Percentiles rank a stretch among this genome's conserved stretches.
Conservation (phyloP, 2,329 filamentous ascomycete species). For the Fusarium tjaetaba region DNA sequence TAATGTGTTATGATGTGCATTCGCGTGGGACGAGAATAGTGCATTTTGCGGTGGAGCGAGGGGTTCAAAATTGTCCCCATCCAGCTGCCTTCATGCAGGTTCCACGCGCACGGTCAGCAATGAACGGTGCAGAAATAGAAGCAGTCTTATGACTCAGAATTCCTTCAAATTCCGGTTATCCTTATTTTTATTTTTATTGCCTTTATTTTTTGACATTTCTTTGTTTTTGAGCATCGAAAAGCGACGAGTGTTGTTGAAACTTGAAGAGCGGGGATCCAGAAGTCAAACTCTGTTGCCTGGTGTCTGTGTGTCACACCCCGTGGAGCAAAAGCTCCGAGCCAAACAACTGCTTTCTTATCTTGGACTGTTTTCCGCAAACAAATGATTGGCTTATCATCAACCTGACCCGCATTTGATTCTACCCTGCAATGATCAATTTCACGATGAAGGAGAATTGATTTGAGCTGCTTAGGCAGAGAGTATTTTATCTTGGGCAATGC, state of each 20-base stretch:
- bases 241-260: background rate
- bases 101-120: background rate
- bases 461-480: background rate
- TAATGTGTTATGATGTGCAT: background rate
- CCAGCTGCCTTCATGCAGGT: background rate
- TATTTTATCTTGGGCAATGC: too few species aligned
- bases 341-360: background rate
- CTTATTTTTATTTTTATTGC: too few species aligned
- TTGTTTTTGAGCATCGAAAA: too few species aligned
- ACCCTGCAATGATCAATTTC: background rate
- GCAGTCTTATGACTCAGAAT: background rate
- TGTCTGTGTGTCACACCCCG: background rate
- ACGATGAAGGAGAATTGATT: too few species aligned
- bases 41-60: background rate
- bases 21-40: background rate
- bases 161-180: too few species aligned
- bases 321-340: background rate
- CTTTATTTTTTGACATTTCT: too few species aligned
- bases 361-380: background rate
- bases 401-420: background rate
- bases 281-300: background rate
- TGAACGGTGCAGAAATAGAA: background rate
- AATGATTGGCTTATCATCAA: background rate
- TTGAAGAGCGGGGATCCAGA: fast-evolving
- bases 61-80: background rate